phyloP scores from a whole-genome alignment of 83 land plant species.

The Picea engelmannii region DNA sequence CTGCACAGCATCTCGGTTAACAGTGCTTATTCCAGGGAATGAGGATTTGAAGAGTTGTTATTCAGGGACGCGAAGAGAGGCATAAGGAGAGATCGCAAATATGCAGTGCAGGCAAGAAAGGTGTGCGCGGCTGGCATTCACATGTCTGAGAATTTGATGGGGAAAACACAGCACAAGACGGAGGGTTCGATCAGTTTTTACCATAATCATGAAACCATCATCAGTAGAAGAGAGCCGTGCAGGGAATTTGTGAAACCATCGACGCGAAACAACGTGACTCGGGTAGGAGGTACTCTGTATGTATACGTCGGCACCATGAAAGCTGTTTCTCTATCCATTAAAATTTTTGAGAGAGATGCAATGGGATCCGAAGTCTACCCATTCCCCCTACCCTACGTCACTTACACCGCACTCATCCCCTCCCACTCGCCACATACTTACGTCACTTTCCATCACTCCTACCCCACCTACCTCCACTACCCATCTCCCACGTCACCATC shows the following conservation, averaged over 20 bases:
- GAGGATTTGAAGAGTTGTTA: conserved; percentile 88
- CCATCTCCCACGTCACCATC: too few species aligned
- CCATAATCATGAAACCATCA: conserved; percentile 76
- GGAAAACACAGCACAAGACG: conserved; percentile 47
- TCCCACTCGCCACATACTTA: too few species aligned
- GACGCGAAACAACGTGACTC: not conserved
- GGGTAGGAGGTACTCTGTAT: conserved; percentile 33
- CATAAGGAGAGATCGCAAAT: conserved; percentile 70
- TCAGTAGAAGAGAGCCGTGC: conserved; percentile 63
- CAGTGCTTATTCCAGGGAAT: conserved; percentile 21
- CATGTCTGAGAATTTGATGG: conserved; percentile 64
- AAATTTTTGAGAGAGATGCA: conserved; percentile 47
- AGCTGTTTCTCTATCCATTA: conserved; percentile 26
- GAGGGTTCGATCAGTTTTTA: conserved; percentile 57
- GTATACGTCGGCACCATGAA: conserved; percentile 50
- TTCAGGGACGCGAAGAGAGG: conserved; percentile 61
- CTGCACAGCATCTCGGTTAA: not conserved
- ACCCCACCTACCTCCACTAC: too few species aligned
- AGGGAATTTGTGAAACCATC: conserved; percentile 39
- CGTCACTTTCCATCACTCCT: too few species aligned
- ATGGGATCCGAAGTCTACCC: conserved; percentile 45
- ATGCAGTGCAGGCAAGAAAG: conserved; percentile 73
- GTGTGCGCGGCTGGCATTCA: conserved; percentile 82
- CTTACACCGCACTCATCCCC: too few species aligned
- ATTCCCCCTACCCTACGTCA: too few species aligned